Conservation (phyloP, 1,139 yeast species). For the Trichomonascaceae sp. region DNA sequence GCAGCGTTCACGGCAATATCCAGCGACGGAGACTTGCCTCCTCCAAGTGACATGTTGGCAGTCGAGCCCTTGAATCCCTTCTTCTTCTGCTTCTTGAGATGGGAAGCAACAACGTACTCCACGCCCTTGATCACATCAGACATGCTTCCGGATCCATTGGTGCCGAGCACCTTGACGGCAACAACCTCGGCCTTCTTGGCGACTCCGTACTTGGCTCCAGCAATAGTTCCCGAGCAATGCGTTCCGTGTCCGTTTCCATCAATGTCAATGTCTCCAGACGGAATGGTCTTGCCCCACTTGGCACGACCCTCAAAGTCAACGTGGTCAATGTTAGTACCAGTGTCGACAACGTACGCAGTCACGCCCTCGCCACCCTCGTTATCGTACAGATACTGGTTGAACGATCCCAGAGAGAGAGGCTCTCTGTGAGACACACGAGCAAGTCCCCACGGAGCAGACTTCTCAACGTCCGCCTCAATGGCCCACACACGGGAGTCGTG, state of each 20-base stretch:
- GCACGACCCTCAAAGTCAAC: conserved; percentile 88
- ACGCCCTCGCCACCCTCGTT: conserved; percentile 84
- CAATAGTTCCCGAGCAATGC: conserved; percentile 47
- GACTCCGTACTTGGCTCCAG: conserved; percentile 46
- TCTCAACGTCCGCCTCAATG: conserved; percentile 46
- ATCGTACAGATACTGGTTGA: conserved; percentile 79
- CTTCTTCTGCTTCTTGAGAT: conserved; percentile 24
- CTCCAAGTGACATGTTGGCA: conserved; percentile 51
- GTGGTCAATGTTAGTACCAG: conserved; percentile 77
- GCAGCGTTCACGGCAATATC: conserved; percentile 48
- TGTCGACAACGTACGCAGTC: conserved; percentile 82
- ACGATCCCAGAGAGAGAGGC: conserved; percentile 57
- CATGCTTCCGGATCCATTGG: conserved; percentile 37
- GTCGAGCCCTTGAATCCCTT: conserved; percentile 44
- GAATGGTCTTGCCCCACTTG: conserved; percentile 83
- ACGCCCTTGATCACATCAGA: conserved; percentile 38
- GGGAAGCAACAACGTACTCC: conserved; percentile 30
- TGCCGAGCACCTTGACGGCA: conserved; percentile 42
- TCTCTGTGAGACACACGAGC: conserved; percentile 90
- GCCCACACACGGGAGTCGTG: conserved; percentile 57
- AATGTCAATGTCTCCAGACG: conserved; percentile 62
- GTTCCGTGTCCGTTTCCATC: conserved; percentile 93
- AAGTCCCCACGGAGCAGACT: conserved; percentile 93
- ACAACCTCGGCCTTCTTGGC: conserved; percentile 51
- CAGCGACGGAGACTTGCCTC: conserved; percentile 41